phyloP scores from a whole-genome alignment of 345 rosid genomes.

The Brassica rapa region DNA sequence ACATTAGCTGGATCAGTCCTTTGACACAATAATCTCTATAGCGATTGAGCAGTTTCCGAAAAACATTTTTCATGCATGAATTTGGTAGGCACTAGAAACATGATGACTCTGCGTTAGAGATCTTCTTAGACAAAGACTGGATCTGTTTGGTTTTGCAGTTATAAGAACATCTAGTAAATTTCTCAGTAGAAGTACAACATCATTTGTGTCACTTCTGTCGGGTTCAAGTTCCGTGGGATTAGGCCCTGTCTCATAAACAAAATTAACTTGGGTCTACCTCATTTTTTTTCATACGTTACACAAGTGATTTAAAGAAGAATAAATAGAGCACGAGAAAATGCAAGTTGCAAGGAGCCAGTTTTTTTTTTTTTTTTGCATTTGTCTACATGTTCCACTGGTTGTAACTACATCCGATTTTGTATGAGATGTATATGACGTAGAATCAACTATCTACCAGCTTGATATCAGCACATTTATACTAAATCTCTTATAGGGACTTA shows the following conservation, averaged over 20 bases:
- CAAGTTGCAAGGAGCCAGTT: no score
- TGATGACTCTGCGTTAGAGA: constrained; percentile 5
- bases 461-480: neutral
- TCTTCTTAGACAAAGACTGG: constrained; percentile 1
- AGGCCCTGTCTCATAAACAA: neutral
- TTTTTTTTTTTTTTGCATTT: no score
- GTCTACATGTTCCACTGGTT: neutral
- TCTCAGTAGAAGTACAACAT: neutral
- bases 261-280: neutral
- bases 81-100: constrained; percentile 19
- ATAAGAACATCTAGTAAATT: neutral
- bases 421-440: neutral
- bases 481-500: neutral
- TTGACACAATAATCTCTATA: constrained; percentile 37
- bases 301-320: neutral
- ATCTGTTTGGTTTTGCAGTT: constrained; percentile 1
- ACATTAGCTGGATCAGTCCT: constrained; percentile 33
- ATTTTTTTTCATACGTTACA: neutral
- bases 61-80: constrained; percentile 31
- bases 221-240: neutral
- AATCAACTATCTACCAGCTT: neutral
- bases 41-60: constrained; percentile 14
- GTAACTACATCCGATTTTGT: neutral
- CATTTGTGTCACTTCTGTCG: neutral
- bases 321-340: neutral